Evolutionary conservation across 225 moss, liverwort and hornwort genomes (phyloP), one percentile per base, ranked within the genome.

Genomic region (Antitrichia curtipendula): DNA sequence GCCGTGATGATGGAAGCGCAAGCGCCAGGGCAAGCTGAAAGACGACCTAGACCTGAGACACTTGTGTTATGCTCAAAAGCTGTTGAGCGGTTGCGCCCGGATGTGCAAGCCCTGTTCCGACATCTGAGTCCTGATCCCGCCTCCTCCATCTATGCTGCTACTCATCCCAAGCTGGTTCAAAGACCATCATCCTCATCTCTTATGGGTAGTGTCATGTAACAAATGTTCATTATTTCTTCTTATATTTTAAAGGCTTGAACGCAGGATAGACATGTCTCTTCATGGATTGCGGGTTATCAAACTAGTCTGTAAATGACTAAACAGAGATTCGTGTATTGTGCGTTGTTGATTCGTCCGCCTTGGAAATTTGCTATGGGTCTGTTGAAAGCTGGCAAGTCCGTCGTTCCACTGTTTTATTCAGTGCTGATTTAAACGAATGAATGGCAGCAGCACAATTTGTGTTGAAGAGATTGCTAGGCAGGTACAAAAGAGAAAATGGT

Each of bases 1-100:
- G 98, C 94, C 18, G 98, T 98, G 79, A 95, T 98, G 92, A 94
- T 98, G 96, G 98, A 98, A 90, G 94, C 93, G 57, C 98, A 94
- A 83, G 93, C 90, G 38, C 78, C 91, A 82, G 92, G 86, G 49
- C 94, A 91, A 88, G 59, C 84, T 60, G 94, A 92, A 81, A 96
- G 94, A 75, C 92, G 90, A 68, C 96, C 98, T n/a, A 94, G 96
- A 86, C 96, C 92, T 36, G 98, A 96, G 79, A 98, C 96, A 54
- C 91, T 98, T 43, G 76, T 88, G 74, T 86, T 98, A 19, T 98
- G 96, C 87, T 87, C 91, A 21, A 98, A 96, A 90, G 95, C 94
- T 84, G 96, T 98, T 21, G 98, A 96, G 85, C 88, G 95, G 28
- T 89, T 98, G 40, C 96, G 96, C 60, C 96, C 98, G 25, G 96